Evolutionary conservation across 345 rosid genomes (phyloP).

Genomic region (Eucalyptus camaldulensis): DNA sequence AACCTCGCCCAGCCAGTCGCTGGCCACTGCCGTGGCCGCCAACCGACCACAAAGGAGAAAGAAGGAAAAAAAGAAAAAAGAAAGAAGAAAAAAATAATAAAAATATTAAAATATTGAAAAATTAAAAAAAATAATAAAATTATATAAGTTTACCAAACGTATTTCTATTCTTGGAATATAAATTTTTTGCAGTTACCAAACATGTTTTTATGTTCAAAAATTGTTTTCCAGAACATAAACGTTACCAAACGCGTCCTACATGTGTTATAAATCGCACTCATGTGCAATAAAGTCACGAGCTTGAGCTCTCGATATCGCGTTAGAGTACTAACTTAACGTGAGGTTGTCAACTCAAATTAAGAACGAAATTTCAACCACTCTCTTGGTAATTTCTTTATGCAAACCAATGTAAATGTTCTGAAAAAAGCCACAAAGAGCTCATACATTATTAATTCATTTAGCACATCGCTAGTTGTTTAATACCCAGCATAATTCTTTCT

Average conservation of each 20-base stretch:
- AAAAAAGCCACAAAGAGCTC: background rate
- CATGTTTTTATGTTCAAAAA: fast-evolving
- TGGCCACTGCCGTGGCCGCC: fast-evolving
- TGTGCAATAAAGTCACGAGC: background rate
- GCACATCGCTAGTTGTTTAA: no score
- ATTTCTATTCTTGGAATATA: no score
- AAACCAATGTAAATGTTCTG: background rate
- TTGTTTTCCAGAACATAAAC: fast-evolving
- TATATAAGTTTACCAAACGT: fast-evolving
- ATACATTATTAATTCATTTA: background rate
- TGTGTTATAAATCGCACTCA: background rate
- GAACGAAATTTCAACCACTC: background rate
- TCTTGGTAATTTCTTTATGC: background rate
- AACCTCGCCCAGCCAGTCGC: fast-evolving
- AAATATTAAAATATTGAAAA: no score
- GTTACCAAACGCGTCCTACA: fast-evolving
- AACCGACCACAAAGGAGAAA: no score
- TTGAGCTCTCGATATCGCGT: background rate
- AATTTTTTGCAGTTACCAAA: no score
- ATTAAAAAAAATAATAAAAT: no score
- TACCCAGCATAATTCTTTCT: background rate
- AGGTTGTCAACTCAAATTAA: background rate
- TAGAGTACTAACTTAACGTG: background rate
- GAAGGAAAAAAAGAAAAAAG: no score
- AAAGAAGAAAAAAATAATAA: no score